These are phyloP conservation scores for Claviceps spartinae DNA, from an alignment of 2,329 filamentous ascomycete species.

Conservation along the genomic window DNA sequence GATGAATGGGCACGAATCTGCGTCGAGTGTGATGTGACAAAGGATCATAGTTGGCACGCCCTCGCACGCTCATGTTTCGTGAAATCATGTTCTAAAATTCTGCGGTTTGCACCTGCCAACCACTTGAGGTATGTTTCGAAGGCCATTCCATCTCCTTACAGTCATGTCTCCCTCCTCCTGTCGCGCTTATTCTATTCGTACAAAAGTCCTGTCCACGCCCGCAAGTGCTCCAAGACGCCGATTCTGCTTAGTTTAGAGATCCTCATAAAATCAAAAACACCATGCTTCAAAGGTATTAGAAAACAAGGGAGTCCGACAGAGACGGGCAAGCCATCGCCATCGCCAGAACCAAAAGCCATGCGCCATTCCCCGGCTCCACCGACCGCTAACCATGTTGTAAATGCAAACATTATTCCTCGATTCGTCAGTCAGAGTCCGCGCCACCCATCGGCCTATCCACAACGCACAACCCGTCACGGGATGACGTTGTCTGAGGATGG, in stretches of 20 bases:
- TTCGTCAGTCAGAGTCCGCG: background rate
- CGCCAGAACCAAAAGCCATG: constrained; percentile 3
- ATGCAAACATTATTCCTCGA: background rate
- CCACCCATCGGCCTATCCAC: background rate
- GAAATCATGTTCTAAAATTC: background rate
- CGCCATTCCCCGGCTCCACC: background rate
- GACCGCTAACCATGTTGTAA: background rate
- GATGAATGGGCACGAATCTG: no score
- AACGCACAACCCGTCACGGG: background rate
- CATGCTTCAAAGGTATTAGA: background rate
- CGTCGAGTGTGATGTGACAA: no score
- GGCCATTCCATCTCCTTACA: background rate
- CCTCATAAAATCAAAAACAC: background rate
- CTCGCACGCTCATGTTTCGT: background rate
- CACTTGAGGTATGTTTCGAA: background rate
- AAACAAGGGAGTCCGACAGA: background rate
- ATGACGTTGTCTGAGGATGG: background rate
- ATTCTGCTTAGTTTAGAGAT: background rate
- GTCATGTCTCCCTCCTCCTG: background rate
- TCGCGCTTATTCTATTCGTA: background rate
- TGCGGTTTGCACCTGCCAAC: background rate
- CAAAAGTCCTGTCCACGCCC: background rate
- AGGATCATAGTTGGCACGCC: no score
- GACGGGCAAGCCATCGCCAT: background rate
- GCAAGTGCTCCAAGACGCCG: background rate